Evolutionary conservation across 2,329 filamentous ascomycete species (phyloP).

Genomic region (Neonectria hederae): DNA sequence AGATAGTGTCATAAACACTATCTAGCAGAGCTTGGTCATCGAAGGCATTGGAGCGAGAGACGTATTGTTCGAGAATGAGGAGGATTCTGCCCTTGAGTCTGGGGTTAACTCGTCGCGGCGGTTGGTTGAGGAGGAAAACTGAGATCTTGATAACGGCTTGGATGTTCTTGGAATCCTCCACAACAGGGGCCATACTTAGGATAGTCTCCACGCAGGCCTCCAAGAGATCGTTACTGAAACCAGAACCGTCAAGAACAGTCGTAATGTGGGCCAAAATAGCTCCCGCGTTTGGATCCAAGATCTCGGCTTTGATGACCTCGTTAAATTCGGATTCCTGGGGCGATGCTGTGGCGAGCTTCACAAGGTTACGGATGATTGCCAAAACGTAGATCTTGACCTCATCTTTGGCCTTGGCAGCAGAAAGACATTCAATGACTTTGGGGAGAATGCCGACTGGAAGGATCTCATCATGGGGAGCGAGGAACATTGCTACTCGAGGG

Average conservation of each 20-base stretch:
- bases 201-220: constrained; percentile 82
- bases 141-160: constrained; percentile 82
- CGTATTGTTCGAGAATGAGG: constrained; percentile 81
- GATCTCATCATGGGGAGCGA: constrained; percentile 56
- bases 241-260: constrained; percentile 68
- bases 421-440: constrained; percentile 77
- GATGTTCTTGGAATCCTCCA: constrained; percentile 74
- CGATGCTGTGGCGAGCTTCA: constrained; percentile 67
- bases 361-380: constrained; percentile 75
- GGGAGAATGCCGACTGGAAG: constrained; percentile 71
- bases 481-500: constrained; percentile 71
- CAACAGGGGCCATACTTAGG: constrained; percentile 76
- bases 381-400: constrained; percentile 87
- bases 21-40: constrained; percentile 60
- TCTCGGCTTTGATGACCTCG: constrained; percentile 62
- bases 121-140: constrained; percentile 83
- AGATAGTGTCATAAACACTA: constrained; percentile 77
- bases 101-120: constrained; percentile 82
- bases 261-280: constrained; percentile 74
- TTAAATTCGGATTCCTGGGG: constrained; percentile 66
- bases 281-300: constrained; percentile 67
- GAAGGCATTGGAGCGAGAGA: constrained; percentile 66
- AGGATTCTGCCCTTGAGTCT: constrained; percentile 85
- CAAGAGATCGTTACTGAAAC: constrained; percentile 76
- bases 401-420: constrained; percentile 79